Percentiles rank a stretch among this genome's conserved stretches.
These are phyloP conservation scores for Russula sp. DNA, from an alignment of 768 basidiomycete species.

Conservation along the genomic window DNA sequence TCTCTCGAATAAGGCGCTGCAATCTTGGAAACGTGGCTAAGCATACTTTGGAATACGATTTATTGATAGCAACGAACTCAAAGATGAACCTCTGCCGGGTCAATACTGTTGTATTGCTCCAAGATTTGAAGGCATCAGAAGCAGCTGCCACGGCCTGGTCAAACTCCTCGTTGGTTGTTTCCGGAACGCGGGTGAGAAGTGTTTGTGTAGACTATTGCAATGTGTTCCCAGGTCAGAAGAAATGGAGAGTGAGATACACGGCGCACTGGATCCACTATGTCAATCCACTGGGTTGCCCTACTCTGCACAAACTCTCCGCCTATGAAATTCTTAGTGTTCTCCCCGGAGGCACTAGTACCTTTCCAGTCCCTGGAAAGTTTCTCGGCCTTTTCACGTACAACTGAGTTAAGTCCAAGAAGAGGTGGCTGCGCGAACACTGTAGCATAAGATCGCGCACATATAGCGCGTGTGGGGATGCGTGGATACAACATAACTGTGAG, in stretches of 20 bases:
- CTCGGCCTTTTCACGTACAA: slow-evolving; percentile 57
- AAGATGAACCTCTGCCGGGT: slow-evolving; percentile 82
- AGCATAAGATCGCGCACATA: slow-evolving; percentile 24
- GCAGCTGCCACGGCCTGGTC: slow-evolving; percentile 78
- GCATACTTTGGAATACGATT: background rate
- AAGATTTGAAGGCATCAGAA: slow-evolving; percentile 76
- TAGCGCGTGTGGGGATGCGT: slow-evolving; percentile 7
- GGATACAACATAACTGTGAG: background rate
- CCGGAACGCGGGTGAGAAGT: slow-evolving; percentile 80
- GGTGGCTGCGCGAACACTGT: slow-evolving; percentile 26
- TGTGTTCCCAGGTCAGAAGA: background rate
- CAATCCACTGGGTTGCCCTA: slow-evolving; percentile 70
- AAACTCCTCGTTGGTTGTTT: slow-evolving; percentile 79
- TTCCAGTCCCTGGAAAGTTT: slow-evolving; percentile 71
- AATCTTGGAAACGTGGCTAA: slow-evolving; percentile 44
- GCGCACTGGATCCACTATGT: slow-evolving; percentile 83
- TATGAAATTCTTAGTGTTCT: slow-evolving; percentile 85
- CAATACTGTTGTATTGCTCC: slow-evolving; percentile 81
- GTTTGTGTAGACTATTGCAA: slow-evolving; percentile 76
- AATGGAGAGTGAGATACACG: background rate
- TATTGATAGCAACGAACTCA: slow-evolving; percentile 54
- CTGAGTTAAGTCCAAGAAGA: slow-evolving; percentile 42
- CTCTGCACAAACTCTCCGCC: slow-evolving; percentile 87
- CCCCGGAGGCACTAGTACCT: slow-evolving; percentile 82
- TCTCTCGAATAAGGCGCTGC: slow-evolving; percentile 77